Conservation (phyloP, 2,329 filamentous ascomycete species). For the Xylariales sp. region DNA sequence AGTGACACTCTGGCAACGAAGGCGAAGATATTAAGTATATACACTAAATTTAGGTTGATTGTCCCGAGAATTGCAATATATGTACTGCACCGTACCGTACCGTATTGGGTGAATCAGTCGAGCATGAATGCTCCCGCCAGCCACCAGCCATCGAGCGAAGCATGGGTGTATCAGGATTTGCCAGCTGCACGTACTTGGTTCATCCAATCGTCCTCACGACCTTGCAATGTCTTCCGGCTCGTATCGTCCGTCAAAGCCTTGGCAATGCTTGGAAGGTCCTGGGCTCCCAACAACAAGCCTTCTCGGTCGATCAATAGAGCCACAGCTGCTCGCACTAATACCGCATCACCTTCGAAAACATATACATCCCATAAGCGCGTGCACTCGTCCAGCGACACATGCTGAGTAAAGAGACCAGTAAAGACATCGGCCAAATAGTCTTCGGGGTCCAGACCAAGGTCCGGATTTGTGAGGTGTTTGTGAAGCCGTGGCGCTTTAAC, state of each 20-base stretch:
- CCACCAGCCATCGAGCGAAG: not conserved
- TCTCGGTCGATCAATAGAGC: constrained; percentile 57
- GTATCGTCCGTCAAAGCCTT: constrained; percentile 30
- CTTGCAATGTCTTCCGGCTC: constrained; percentile 13
- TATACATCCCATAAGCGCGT: constrained; percentile 77
- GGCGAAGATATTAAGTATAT: not conserved
- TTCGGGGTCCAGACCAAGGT: constrained; percentile 42
- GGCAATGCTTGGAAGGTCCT: constrained; percentile 37
- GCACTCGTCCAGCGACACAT: constrained; percentile 64
- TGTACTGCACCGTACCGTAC: not conserved
- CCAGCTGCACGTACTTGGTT: constrained; percentile 16
- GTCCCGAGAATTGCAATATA: no score
- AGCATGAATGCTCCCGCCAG: not conserved
- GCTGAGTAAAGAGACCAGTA: constrained; percentile 57
- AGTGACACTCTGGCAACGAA: not conserved
- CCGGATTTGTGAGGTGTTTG: constrained; percentile 53
- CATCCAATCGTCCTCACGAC: constrained; percentile 22
- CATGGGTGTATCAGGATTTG: constrained; percentile 10
- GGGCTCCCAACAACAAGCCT: constrained; percentile 44
- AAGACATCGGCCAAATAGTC: constrained; percentile 58
- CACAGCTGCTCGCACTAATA: constrained; percentile 67
- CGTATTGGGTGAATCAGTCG: not conserved
- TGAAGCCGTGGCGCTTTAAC: constrained; percentile 62
- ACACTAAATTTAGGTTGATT: no score
- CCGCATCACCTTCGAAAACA: constrained; percentile 73